A percentile compares a stretch with the other conserved stretches of the same genome.
Conservation (phyloP, 169 alveolate species). For the Plasmodium gallinaceum region DNA sequence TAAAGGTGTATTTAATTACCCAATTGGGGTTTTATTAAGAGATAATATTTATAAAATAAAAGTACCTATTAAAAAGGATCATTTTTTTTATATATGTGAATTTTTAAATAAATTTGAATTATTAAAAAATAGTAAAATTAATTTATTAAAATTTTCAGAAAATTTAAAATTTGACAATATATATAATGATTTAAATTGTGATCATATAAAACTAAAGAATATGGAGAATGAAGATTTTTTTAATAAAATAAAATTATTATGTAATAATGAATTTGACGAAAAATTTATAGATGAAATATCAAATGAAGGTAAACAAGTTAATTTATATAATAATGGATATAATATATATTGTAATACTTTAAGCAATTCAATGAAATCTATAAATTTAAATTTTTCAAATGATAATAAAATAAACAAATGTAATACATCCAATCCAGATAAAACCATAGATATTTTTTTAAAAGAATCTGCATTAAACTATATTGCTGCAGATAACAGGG, state of each 20-base stretch:
- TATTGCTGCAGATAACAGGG: neutral
- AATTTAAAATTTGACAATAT: constrained; percentile 4
- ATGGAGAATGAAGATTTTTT: constrained; percentile 8
- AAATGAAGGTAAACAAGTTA: neutral
- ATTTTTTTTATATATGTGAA: constrained; percentile 37
- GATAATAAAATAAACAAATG: neutral
- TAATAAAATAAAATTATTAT: constrained; percentile 3
- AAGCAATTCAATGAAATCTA: constrained; percentile 17
- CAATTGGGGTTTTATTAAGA: constrained; percentile 53
- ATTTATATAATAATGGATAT: constrained; percentile 28
- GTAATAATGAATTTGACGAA: constrained; percentile 27
- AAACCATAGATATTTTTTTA: constrained; percentile 17
- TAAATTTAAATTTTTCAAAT: constrained; percentile 27
- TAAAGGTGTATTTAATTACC: constrained; percentile 67
- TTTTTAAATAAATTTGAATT: constrained; percentile 23
- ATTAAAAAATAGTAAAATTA: neutral
- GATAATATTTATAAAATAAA: constrained; percentile 57
- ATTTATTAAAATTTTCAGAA: constrained; percentile 24
- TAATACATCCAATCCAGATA: neutral
- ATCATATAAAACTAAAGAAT: neutral
- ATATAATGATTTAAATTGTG: neutral
- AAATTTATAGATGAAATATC: neutral
- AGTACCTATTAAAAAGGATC: constrained; percentile 16
- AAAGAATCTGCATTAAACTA: constrained; percentile 30
- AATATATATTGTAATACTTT: constrained; percentile 44